Evolutionary conservation across 257 asterid genomes (phyloP).

Genomic region (Catharanthus roseus): DNA sequence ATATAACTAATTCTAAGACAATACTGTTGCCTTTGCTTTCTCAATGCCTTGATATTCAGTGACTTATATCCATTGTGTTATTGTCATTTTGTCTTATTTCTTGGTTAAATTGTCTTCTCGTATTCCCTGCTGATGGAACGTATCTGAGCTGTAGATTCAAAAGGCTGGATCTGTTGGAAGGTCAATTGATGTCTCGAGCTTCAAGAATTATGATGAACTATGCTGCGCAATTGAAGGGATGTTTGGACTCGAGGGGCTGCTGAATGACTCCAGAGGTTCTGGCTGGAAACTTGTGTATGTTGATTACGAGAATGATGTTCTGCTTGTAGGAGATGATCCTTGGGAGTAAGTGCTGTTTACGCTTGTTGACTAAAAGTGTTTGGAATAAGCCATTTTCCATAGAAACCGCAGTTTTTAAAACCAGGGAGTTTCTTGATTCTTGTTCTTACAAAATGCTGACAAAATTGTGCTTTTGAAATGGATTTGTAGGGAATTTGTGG

Average conservation of each 20-base stretch:
- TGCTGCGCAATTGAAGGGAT: constrained; percentile 73
- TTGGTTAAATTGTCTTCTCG: not conserved
- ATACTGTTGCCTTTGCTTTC: not conserved
- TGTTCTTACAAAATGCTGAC: not conserved
- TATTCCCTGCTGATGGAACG: constrained; percentile 7
- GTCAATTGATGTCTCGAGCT: constrained; percentile 81
- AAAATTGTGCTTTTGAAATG: not conserved
- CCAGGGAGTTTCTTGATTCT: not conserved
- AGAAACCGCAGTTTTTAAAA: no score
- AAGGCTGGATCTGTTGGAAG: constrained; percentile 93
- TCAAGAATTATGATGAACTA: constrained; percentile 66
- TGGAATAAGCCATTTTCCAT: not conserved
- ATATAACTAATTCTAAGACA: no score
- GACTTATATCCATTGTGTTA: no score
- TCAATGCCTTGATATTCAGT: not conserved
- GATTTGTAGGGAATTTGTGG: constrained; percentile 69
- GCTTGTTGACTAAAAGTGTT: no score
- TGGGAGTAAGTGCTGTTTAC: constrained; percentile 69
- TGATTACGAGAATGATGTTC: constrained; percentile 81
- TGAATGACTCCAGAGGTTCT: constrained; percentile 61
- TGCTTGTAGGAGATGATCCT: constrained; percentile 91
- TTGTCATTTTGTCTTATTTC: not conserved
- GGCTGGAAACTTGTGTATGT: constrained; percentile 97
- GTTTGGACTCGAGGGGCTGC: constrained; percentile 84
- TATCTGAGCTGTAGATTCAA: constrained; percentile 49